These are phyloP conservation scores for Paspalum notatum DNA, from an alignment of 176 grass and related monocot species.

Conservation along the genomic window DNA sequence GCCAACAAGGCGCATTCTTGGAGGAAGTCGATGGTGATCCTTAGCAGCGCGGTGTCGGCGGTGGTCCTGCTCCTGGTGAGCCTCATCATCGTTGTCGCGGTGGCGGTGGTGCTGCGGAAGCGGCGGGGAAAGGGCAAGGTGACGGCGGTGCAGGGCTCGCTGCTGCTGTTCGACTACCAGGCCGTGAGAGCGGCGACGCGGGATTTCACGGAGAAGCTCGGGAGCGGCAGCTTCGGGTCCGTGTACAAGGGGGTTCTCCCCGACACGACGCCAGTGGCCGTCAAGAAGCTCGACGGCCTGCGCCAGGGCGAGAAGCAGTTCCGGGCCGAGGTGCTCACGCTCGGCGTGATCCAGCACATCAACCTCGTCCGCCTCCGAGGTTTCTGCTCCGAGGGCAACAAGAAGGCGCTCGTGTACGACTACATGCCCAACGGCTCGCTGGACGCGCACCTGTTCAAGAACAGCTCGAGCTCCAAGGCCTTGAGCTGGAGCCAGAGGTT, in stretches of 20 bases:
- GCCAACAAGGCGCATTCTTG: conserved; percentile 10
- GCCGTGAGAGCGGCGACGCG: conserved; percentile 43
- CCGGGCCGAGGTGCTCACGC: conserved; percentile 50
- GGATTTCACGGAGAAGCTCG: conserved; percentile 54
- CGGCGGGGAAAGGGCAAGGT: conserved; percentile 45
- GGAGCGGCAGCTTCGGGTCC: conserved; percentile 50
- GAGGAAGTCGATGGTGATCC: conserved; percentile 49
- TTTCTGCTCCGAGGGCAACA: conserved; percentile 56
- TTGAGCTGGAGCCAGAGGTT: conserved; percentile 48
- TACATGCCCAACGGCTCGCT: conserved; percentile 60
- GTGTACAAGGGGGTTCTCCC: conserved; percentile 45
- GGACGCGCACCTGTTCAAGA: conserved; percentile 46
- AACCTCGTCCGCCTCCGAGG: conserved; percentile 53
- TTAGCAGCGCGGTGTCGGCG: conserved; percentile 3
- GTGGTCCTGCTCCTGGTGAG: conserved; percentile 42
- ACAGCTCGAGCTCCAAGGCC: conserved; percentile 20
- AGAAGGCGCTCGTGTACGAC: conserved; percentile 53
- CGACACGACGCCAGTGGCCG: conserved; percentile 44
- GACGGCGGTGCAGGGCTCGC: conserved; percentile 46
- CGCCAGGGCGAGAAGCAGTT: conserved; percentile 61
- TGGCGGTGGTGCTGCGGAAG: conserved; percentile 32
- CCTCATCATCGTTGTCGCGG: conserved; percentile 12
- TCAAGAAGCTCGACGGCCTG: conserved; percentile 51
- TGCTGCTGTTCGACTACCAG: conserved; percentile 52
- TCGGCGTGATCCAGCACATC: conserved; percentile 52